Percentiles rank a stretch among this genome's conserved stretches.
phyloP scores from a whole-genome alignment of 73 alveolate genomes.

The Paramecium sexaurelia region DNA sequence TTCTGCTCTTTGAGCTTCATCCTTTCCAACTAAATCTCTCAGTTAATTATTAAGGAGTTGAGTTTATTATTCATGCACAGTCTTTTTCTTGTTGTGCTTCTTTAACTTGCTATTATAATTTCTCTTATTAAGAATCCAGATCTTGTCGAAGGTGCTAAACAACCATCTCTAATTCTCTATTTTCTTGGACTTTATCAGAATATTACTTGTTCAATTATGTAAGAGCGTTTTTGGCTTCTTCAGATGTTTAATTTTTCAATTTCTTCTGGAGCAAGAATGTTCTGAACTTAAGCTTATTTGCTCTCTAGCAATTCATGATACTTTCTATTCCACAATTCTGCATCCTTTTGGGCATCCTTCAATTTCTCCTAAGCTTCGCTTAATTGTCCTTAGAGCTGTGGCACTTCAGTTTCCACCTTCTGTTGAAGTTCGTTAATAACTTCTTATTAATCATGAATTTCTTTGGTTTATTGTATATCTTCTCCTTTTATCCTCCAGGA shows the following conservation, averaged over 20 bases:
- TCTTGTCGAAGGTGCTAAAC: no score
- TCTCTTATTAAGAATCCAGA: no score
- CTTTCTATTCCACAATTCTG: background rate
- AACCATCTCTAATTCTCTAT: background rate
- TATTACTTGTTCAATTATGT: background rate
- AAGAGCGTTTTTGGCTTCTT: background rate
- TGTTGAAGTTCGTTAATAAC: background rate
- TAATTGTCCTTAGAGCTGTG: background rate
- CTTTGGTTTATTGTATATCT: background rate
- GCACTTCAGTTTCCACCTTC: background rate
- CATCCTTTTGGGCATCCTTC: background rate
- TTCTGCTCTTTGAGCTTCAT: background rate
- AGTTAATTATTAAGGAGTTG: no score
- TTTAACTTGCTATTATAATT: no score
- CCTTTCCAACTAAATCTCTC: no score
- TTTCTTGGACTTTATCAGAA: background rate
- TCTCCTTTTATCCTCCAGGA: background rate
- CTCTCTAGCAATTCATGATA: background rate
- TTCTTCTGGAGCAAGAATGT: background rate
- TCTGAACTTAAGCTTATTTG: background rate
- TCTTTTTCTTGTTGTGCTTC: no score
- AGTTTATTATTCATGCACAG: no score
- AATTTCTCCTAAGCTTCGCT: background rate
- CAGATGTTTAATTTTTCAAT: background rate
- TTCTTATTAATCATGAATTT: slow-evolving; percentile 12